Conservation (phyloP, 768 basidiomycete genomes). For the Trametes coccinea region DNA sequence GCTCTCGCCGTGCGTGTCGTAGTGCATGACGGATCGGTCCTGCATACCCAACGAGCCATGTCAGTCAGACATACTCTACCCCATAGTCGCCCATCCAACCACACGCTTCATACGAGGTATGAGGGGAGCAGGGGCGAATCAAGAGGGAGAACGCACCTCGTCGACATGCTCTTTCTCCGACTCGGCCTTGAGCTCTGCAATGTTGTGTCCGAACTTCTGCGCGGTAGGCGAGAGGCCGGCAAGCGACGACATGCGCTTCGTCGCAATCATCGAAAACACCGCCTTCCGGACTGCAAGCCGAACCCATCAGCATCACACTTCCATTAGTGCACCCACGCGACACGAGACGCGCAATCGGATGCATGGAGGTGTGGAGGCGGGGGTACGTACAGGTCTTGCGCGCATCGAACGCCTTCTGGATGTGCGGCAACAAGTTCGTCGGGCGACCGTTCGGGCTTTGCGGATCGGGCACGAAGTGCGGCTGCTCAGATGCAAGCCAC, state of each 20-base stretch:
- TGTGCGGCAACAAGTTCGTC: constrained; percentile 81
- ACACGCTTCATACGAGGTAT: not conserved
- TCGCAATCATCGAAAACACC: constrained; percentile 81
- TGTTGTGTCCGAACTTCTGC: constrained; percentile 54
- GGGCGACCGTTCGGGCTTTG: constrained; percentile 57
- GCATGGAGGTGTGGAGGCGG: not conserved
- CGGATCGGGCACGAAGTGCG: constrained; percentile 71
- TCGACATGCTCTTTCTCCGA: constrained; percentile 83
- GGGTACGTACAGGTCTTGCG: constrained; percentile 72
- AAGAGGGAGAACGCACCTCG: constrained; percentile 40
- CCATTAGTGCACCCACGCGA: too few relatives aligned
- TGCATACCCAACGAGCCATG: not conserved
- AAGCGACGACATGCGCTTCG: constrained; percentile 74
- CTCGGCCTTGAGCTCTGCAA: constrained; percentile 76
- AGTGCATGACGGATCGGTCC: constrained; percentile 23
- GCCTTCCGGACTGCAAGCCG: constrained; percentile 75
- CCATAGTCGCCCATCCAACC: too few relatives aligned
- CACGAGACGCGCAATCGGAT: not conserved
- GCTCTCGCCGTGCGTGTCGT: constrained; percentile 19
- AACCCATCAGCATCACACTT: constrained; percentile 1
- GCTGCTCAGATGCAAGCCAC: constrained; percentile 73
- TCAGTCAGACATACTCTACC: not conserved
- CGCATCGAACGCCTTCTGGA: constrained; percentile 89
- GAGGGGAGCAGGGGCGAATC: not conserved
- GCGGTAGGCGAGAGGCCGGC: constrained; percentile 45